A percentile compares a stretch with the other conserved stretches of the same genome.
phyloP scores from a whole-genome alignment of 2,329 filamentous ascomycete genomes.

The Verticillium klebahnii region DNA sequence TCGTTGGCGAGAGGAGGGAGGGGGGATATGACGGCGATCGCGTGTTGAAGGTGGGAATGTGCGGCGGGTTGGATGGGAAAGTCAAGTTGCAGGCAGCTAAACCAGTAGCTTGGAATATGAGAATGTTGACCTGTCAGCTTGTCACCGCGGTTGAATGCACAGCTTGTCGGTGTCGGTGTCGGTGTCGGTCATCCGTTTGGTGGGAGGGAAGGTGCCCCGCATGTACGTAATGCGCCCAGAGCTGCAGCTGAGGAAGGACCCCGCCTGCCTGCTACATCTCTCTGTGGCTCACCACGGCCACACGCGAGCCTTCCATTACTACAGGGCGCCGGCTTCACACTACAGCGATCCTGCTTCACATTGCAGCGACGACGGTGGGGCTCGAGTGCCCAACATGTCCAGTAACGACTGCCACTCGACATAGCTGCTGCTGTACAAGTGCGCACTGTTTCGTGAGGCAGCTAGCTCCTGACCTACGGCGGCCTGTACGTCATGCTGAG shows the following conservation, averaged over 20 bases:
- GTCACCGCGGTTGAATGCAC: neutral
- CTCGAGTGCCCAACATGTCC: no score
- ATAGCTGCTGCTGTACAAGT: no score
- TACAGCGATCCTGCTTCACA: no score
- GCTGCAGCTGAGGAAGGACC: neutral
- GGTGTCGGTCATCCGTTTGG: neutral
- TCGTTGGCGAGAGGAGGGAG: neutral
- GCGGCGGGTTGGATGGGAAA: neutral
- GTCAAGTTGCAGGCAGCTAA: neutral
- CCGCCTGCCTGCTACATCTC: neutral
- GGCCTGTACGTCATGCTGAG: no score
- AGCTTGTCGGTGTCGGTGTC: neutral
- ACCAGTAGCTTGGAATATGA: neutral
- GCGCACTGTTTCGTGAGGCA: no score
- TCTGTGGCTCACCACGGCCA: no score
- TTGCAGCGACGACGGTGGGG: no score
- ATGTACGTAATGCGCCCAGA: constrained; percentile 1
- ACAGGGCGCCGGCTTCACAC: no score
- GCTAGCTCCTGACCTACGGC: no score
- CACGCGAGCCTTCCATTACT: no score
- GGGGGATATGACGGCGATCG: neutral
- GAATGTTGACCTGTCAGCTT: neutral
- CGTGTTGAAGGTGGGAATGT: neutral
- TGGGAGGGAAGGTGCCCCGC: neutral
- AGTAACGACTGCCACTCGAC: no score